Evolutionary conservation across 2,329 filamentous ascomycete species (phyloP).

Genomic region (Ramularia endophylla): DNA sequence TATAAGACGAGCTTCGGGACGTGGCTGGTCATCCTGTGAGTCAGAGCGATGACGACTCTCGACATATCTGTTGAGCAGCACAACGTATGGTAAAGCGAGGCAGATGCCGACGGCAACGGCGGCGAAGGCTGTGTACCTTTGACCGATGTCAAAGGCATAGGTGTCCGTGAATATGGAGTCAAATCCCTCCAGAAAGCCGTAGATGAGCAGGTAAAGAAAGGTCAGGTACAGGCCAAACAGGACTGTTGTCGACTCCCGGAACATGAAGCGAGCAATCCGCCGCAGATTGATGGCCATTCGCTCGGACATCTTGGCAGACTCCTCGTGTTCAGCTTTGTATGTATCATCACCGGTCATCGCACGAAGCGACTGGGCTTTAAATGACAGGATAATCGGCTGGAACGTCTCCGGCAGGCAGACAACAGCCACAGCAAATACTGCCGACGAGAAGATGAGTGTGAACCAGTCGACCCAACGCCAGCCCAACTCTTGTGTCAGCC

Average conservation of each 20-base stretch:
- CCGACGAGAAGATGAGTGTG: slow-evolving; percentile 8
- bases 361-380: slow-evolving; percentile 26
- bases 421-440: slow-evolving; percentile 18
- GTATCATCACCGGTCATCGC: slow-evolving; percentile 31
- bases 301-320: not conserved
- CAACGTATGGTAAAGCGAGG: too few relatives aligned
- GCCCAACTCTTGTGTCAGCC: slow-evolving; percentile 8
- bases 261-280: slow-evolving; percentile 29
- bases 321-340: slow-evolving; percentile 34
- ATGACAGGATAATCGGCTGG: slow-evolving; percentile 27
- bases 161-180: slow-evolving; percentile 41
- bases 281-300: not conserved
- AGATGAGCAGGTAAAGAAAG: slow-evolving; percentile 47
- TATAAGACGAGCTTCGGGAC: slow-evolving; percentile 33
- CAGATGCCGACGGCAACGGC: slow-evolving; percentile 38
- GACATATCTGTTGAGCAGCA: slow-evolving; percentile 29
- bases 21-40: slow-evolving; percentile 11
- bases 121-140: slow-evolving; percentile 39
- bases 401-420: slow-evolving; percentile 45
- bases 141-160: slow-evolving; percentile 36
- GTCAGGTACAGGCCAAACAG: slow-evolving; percentile 45
- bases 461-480: slow-evolving; percentile 37
- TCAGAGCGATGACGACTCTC: slow-evolving; percentile 26
- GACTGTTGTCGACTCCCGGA: slow-evolving; percentile 38
- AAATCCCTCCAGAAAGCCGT: slow-evolving; percentile 48